Conservation (phyloP, 2,329 filamentous ascomycete genomes). For the Neopestalotiopsis clavispora region DNA sequence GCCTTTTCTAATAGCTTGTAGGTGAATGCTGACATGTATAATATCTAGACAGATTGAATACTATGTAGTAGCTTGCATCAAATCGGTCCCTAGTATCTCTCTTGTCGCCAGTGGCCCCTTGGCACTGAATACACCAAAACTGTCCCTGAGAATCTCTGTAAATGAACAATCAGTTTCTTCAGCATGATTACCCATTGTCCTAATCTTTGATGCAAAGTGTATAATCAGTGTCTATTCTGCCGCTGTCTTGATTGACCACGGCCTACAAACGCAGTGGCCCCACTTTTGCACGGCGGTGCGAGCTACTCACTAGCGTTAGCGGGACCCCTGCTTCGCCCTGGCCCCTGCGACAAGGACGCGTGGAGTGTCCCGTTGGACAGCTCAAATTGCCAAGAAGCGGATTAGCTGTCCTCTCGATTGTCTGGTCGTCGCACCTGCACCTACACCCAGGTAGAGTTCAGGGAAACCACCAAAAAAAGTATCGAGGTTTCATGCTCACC, state of each 20-base stretch:
- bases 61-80: too few relatives aligned
- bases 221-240: background rate
- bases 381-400: slow-evolving; percentile 1
- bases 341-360: background rate
- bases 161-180: too few relatives aligned
- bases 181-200: too few relatives aligned
- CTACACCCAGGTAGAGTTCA: background rate
- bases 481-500: slow-evolving; percentile 19
- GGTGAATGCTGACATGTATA: too few relatives aligned
- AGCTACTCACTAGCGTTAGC: background rate
- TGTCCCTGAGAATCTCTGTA: too few relatives aligned
- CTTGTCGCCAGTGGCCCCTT: too few relatives aligned
- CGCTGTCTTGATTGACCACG: background rate
- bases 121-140: too few relatives aligned
- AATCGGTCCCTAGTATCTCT: too few relatives aligned
- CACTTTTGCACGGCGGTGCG: background rate
- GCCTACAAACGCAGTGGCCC: background rate
- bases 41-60: too few relatives aligned
- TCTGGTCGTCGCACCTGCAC: background rate
- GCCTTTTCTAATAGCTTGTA: too few relatives aligned
- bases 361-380: background rate
- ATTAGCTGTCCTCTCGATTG: slow-evolving; percentile 2
- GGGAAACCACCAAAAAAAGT: slow-evolving; percentile 9
- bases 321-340: background rate
- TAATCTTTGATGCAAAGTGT: too few relatives aligned